A percentile compares a stretch with the other conserved stretches of the same genome.
Conservation (phyloP, 202 grass and related monocot genomes). For the Eragrostis tef region DNA sequence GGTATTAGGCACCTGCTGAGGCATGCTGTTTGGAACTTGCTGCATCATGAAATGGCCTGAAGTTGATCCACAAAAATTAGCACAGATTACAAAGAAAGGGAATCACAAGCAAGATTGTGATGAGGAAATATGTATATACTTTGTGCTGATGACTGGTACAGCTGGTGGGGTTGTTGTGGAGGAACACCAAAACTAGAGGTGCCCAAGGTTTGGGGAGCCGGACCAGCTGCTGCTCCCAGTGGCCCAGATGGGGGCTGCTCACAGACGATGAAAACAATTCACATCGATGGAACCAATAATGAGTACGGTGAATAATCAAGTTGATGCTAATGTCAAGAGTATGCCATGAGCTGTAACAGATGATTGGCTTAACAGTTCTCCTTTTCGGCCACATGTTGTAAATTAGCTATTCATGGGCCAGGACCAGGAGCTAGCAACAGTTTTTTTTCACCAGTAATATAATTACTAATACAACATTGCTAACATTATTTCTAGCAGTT, state of each 20-base stretch:
- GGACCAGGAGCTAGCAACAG: background rate
- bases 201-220: constrained; percentile 51
- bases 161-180: constrained; percentile 58
- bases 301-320: constrained; percentile 27
- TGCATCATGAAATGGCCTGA: constrained; percentile 87
- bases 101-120: constrained; percentile 22
- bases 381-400: background rate
- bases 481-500: background rate
- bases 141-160: constrained; percentile 64
- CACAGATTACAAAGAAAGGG: constrained; percentile 21
- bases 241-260: constrained; percentile 50
- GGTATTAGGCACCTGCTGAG: constrained; percentile 65
- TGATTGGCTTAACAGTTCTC: background rate
- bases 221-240: constrained; percentile 54
- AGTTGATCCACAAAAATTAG: constrained; percentile 56
- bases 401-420: background rate
- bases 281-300: constrained; percentile 39
- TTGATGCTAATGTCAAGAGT: background rate
- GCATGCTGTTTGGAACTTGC: constrained; percentile 57
- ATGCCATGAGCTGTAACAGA: constrained; percentile 8
- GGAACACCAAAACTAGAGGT: constrained; percentile 65
- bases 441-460: background rate
- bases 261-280: constrained; percentile 28
- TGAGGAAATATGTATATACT: constrained; percentile 53
- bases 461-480: background rate